Evolutionary conservation across 306 rosid species (phyloP).

Genomic region (Cucumis cinereus): DNA sequence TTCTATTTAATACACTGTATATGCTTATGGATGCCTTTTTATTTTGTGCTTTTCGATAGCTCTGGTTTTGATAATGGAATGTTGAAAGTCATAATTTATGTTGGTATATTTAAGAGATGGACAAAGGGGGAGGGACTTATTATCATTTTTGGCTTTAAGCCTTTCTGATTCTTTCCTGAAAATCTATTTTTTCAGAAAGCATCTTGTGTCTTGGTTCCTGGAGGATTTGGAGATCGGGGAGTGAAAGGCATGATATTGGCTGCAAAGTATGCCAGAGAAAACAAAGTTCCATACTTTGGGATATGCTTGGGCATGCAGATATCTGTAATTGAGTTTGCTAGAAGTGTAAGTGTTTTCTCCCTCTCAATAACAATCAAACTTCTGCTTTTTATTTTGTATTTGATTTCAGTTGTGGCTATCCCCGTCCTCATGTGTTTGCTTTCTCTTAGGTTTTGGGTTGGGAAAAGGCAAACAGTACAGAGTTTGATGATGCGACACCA

Average conservation of each 20-base stretch:
- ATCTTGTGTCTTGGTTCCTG: constrained; percentile 91
- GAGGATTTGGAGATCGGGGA: constrained; percentile 99
- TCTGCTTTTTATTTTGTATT: background rate
- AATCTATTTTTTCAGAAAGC: constrained; percentile 48
- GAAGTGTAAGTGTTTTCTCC: constrained; percentile 54
- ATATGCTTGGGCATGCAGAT: constrained; percentile 99
- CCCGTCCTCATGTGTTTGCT: constrained; percentile 7
- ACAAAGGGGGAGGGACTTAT: constrained; percentile 11
- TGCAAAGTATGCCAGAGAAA: constrained; percentile 95
- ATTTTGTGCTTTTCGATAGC: background rate
- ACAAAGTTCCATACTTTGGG: constrained; percentile 88
- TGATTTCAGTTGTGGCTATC: background rate
- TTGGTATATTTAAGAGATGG: background rate
- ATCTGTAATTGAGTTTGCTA: constrained; percentile 85
- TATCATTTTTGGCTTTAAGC: background rate
- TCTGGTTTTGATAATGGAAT: background rate
- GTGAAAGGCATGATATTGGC: constrained; percentile 93
- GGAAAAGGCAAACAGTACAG: constrained; percentile 78
- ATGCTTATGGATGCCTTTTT: background rate
- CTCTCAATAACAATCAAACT: background rate
- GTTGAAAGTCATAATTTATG: background rate
- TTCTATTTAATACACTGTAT: background rate
- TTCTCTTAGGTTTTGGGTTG: constrained; percentile 65
- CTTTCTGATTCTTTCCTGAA: constrained; percentile 5
- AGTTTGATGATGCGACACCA: constrained; percentile 67